phyloP scores from a whole-genome alignment of 2,329 filamentous ascomycete genomes.

The Penicillium decumbens region DNA sequence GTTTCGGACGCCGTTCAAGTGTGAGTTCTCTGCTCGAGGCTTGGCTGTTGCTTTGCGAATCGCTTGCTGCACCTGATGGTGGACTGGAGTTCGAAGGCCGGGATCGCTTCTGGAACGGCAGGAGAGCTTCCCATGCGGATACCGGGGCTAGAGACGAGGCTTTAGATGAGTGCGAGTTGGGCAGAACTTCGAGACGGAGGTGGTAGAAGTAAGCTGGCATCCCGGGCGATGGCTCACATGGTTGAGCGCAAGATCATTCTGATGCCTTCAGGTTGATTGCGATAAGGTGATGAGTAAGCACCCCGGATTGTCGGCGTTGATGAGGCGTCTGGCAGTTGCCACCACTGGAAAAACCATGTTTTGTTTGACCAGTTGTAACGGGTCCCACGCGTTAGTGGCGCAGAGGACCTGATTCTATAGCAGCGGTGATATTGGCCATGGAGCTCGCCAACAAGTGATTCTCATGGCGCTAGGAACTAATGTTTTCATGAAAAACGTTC shows the following conservation, averaged over 20 bases:
- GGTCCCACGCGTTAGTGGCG: no score
- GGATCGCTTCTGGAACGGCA: conserved; percentile 33
- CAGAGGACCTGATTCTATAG: no score
- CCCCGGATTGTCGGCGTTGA: background rate
- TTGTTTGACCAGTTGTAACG: no score
- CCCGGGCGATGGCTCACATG: conserved; percentile 34
- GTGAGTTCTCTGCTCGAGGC: background rate
- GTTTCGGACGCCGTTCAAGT: conserved; percentile 7
- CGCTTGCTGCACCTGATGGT: conserved; percentile 4
- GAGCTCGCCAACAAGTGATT: no score
- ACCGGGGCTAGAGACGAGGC: conserved; percentile 30
- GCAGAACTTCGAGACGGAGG: conserved; percentile 56
- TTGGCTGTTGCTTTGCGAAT: background rate
- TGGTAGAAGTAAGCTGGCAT: conserved; percentile 64
- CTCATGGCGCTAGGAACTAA: no score
- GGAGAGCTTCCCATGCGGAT: conserved; percentile 36
- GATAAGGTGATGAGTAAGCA: background rate
- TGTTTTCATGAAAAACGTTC: no score
- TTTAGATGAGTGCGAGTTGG: conserved; percentile 1
- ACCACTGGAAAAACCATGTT: no score
- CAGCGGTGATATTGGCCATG: no score
- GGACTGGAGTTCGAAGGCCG: conserved; percentile 15
- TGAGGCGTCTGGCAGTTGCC: no score
- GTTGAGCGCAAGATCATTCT: conserved; percentile 7
- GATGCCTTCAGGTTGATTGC: background rate